Percentiles rank a stretch among this genome's conserved stretches.
These are phyloP conservation scores for Debaryomyces hansenii DNA, from an alignment of 805 yeast genomes.

Conservation along the genomic window DNA sequence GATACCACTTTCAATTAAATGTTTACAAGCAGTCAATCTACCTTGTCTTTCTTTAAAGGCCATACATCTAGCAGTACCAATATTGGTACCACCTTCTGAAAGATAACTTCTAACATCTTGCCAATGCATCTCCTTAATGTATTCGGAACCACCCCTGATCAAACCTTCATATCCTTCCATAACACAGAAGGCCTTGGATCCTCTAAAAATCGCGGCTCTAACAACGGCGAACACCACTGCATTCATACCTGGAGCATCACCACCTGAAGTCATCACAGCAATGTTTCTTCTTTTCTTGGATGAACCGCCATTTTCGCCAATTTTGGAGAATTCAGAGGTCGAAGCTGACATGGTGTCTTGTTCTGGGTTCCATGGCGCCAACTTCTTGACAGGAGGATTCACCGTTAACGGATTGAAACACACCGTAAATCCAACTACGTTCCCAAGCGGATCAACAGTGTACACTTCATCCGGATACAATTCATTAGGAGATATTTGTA, in stretches of 20 bases:
- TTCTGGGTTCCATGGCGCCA: constrained; percentile 17
- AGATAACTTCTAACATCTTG: constrained; percentile 94
- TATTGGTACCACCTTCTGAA: constrained; percentile 89
- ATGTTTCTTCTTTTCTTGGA: constrained; percentile 50
- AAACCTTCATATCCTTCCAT: constrained; percentile 95
- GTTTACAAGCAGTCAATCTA: constrained; percentile 77
- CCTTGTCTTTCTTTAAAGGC: constrained; percentile 86
- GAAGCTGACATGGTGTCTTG: constrained; percentile 13
- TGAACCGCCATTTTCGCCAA: constrained; percentile 4
- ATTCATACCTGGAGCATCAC: constrained; percentile 99
- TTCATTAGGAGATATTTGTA: constrained; percentile 69
- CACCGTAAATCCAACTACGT: constrained; percentile 75
- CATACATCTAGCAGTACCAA: constrained; percentile 93
- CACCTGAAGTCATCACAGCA: constrained; percentile 98
- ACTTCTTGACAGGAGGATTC: constrained; percentile 41
- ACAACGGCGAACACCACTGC: constrained; percentile 95
- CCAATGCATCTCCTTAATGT: constrained; percentile 81
- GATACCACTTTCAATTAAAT: constrained; percentile 83
- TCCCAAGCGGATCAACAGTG: constrained; percentile 81
- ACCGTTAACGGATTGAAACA: constrained; percentile 55
- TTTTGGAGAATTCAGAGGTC: constrained; percentile 17
- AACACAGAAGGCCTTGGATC: constrained; percentile 89
- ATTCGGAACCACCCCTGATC: constrained; percentile 75
- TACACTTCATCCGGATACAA: constrained; percentile 74
- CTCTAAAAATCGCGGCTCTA: constrained; percentile 81